Base-by-base conservation (phyloP, 805 yeast species). In the Yarrowia bubula region DNA sequence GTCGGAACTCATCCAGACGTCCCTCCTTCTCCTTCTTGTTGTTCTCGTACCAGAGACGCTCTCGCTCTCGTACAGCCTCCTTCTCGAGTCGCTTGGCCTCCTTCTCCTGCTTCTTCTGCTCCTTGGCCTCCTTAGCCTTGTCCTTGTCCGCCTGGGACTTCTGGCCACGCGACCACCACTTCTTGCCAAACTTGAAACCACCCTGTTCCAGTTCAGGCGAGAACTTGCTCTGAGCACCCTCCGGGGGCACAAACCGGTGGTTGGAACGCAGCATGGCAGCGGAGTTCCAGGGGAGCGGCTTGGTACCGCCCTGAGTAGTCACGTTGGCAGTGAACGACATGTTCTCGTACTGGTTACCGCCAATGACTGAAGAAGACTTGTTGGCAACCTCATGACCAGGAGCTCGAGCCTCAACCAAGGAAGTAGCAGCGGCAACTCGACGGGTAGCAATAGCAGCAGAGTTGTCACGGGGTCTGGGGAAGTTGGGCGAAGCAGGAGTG, bases 291-390 rank as follows among this genome's bases (percentile, higher is more conserved):
- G 8, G 32, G 14, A 41, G 17, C 2, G 61, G 61, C 38, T 55
- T 37, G 38, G 17, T 7, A 31, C 17, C 38, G 22, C 47, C 28
- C 2, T 46, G 47, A 15, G 61, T 55, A 15, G 61, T 22, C 28
- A 22, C 33, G 31, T 55, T 55, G 47, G 61, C 61, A 3, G 61
- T 17, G 17, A 39, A 55, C 13, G 47, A n/a, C 57, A 50, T 37
- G 17, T 13, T 35, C 47, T 55, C 61, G 61, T 55, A 55, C 47
- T 41, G 46, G 61, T 41, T 55, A 32, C 61, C 61, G 31, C 61
- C 61, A 55, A 55, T 55, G 37, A 55, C 61, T 2, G 61, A 55
- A 6, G 46, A 41, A 10, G 61, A 55, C 61, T 55, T 55, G 46
- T 37, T 55, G 31, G 35, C 13, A 13, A 15, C n/a, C 4, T 48